phyloP scores from a whole-genome alignment of 495 filamentous ascomycete genomes.

The Hapsidospora chrysogenum region DNA sequence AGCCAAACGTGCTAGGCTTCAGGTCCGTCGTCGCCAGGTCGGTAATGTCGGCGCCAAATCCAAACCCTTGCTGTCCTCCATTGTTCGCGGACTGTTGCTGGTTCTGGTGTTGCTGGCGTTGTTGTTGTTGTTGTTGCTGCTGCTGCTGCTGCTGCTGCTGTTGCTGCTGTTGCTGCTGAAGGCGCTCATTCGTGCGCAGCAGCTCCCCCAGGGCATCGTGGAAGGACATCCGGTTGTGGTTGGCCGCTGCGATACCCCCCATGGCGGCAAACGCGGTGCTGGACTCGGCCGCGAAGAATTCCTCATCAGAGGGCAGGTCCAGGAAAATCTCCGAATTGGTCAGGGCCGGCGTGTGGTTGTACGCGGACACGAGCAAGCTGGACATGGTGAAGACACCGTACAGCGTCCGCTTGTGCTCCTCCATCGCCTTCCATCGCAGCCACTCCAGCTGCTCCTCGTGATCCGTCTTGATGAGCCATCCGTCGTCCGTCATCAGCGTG shows the following conservation, averaged over 20 bases:
- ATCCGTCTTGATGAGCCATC: constrained; percentile 31
- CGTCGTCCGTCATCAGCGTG: constrained; percentile 26
- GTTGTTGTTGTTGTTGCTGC: constrained; percentile 23
- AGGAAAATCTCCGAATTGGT: constrained; percentile 90
- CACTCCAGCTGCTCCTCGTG: constrained; percentile 67
- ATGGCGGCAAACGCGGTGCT: constrained; percentile 60
- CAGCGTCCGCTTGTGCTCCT: constrained; percentile 88
- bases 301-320: constrained; percentile 87
- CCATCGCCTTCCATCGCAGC: constrained; percentile 72
- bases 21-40: constrained; percentile 46
- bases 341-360: constrained; percentile 78
- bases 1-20: constrained; percentile 86
- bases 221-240: constrained; percentile 55
- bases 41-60: constrained; percentile 21
- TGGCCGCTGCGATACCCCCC: constrained; percentile 49
- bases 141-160: constrained; percentile 29
- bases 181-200: constrained; percentile 54
- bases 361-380: constrained; percentile 78
- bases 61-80: constrained; percentile 28
- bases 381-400: constrained; percentile 85
- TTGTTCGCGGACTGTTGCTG: constrained; percentile 20
- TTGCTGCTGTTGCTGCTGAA: constrained; percentile 29
- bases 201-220: constrained; percentile 61
- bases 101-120: constrained; percentile 27
- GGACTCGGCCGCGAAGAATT: constrained; percentile 74